phyloP scores from a whole-genome alignment of 192 early-diverging fungal species.

The Umbelopsis vinacea region DNA sequence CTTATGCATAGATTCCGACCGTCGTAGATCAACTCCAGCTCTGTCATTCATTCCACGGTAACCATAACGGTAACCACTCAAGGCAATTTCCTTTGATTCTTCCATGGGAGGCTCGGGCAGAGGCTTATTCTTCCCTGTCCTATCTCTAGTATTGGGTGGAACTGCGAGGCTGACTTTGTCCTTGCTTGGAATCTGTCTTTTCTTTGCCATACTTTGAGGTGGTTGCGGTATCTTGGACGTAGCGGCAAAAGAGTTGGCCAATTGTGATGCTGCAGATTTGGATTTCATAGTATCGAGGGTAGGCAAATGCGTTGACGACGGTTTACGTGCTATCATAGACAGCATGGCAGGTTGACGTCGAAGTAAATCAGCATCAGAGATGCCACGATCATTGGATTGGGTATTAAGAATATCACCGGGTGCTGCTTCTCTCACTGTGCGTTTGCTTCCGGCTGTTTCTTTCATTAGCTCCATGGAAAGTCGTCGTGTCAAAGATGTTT shows the following conservation, averaged over 20 bases:
- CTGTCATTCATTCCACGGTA: conserved; percentile 14
- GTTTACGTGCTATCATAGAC: neutral
- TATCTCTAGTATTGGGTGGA: neutral
- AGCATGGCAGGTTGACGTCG: conserved; percentile 11
- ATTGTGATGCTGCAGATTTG: neutral
- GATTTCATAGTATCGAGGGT: conserved; percentile 1
- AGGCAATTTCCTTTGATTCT: conserved; percentile 7
- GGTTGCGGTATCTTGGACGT: conserved; percentile 15
- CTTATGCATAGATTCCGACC: conserved; percentile 15
- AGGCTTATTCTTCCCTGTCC: neutral
- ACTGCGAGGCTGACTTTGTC: neutral
- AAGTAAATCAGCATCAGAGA: conserved; percentile 7
- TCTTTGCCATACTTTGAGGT: conserved; percentile 16
- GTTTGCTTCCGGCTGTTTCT: conserved; percentile 18
- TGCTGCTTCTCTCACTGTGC: neutral
- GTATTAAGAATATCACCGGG: conserved; percentile 8
- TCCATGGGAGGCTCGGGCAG: neutral
- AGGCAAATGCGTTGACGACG: neutral
- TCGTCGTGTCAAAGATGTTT: conserved; percentile 17
- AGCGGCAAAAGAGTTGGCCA: neutral
- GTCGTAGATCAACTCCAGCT: conserved; percentile 9
- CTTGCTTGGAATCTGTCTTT: conserved; percentile 13
- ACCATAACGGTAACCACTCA: conserved; percentile 11
- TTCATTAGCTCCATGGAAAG: conserved; percentile 42
- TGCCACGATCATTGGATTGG: neutral